Conservation (phyloP, 768 basidiomycete species). For the Russula earlei region DNA sequence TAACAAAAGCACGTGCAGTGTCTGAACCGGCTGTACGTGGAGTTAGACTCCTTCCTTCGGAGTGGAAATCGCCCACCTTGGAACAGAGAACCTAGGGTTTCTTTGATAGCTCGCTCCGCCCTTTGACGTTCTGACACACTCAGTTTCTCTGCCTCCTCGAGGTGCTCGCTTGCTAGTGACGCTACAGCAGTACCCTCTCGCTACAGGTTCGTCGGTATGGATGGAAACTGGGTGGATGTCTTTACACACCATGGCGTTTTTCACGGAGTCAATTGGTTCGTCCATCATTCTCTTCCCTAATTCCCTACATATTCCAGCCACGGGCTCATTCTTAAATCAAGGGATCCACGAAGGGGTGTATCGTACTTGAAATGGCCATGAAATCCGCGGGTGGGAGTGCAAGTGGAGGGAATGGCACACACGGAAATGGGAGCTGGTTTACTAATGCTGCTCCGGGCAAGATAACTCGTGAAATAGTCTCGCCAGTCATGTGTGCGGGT, state of each 20-base stretch:
- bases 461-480: not conserved
- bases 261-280: not conserved
- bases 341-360: conserved; percentile 5
- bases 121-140: not conserved
- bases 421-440: not conserved
- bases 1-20: too few species aligned
- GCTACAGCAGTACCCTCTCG: not conserved
- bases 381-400: not conserved
- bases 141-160: not conserved
- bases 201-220: not conserved
- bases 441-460: conserved; percentile 1
- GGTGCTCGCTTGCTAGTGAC: not conserved
- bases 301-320: not conserved
- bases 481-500: not conserved
- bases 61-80: not conserved
- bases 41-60: not conserved
- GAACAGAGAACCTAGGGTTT: not conserved
- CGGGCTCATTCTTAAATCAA: not conserved
- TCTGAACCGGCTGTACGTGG: too few species aligned
- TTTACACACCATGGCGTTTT: not conserved
- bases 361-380: not conserved
- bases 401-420: not conserved
- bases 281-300: not conserved
- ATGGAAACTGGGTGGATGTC: too few species aligned
- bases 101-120: not conserved